These are phyloP conservation scores for Gleditsia sinensis DNA, from an alignment of 306 rosid species.

Conservation along the genomic window DNA sequence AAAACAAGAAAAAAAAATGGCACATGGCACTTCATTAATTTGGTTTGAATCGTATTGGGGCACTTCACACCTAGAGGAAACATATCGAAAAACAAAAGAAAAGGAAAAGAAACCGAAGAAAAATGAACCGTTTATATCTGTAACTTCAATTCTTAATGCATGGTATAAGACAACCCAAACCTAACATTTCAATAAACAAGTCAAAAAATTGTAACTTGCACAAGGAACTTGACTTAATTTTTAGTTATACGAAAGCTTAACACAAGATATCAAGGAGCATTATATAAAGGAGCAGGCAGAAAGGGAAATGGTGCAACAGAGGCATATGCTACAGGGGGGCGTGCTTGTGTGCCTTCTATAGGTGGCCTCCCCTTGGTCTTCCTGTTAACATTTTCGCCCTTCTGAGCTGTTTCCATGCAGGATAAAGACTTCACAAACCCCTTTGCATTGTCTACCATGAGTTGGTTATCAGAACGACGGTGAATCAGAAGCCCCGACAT, in stretches of 20 bases:
- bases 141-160: slow-evolving; percentile 26
- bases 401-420: slow-evolving; percentile 34
- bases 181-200: slow-evolving; percentile 30
- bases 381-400: slow-evolving; percentile 24
- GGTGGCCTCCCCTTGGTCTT: slow-evolving; percentile 32
- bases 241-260: slow-evolving; percentile 13
- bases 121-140: background rate
- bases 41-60: background rate
- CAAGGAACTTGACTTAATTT: background rate
- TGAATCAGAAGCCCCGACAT: slow-evolving; percentile 90
- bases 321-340: slow-evolving; percentile 84
- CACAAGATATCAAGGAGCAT: slow-evolving; percentile 37
- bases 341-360: slow-evolving; percentile 29
- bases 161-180: background rate
- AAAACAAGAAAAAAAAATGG: no score
- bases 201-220: slow-evolving; percentile 20
- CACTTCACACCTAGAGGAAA: background rate
- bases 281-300: slow-evolving; percentile 79
- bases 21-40: background rate
- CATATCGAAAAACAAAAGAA: background rate
- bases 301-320: slow-evolving; percentile 90
- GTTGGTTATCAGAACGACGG: slow-evolving; percentile 57
- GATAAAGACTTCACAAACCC: slow-evolving; percentile 33
- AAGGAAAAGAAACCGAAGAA: background rate
- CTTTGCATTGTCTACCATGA: slow-evolving; percentile 40